Conservation (phyloP, 163 green algal genomes). For the Chlamydomonas reinhardtii region DNA sequence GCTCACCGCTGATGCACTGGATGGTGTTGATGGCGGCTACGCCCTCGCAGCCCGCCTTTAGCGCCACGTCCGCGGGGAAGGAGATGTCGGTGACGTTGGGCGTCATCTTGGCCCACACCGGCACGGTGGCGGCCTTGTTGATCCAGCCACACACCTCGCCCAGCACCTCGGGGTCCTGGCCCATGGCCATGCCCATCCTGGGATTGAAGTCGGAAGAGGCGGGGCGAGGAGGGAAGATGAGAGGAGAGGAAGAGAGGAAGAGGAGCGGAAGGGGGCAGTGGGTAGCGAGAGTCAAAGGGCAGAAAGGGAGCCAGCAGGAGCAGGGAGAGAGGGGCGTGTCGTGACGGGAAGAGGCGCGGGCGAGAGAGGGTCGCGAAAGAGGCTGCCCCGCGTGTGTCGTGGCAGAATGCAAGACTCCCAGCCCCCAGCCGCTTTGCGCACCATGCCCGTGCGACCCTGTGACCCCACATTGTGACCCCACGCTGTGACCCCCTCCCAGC, state of each 20-base stretch:
- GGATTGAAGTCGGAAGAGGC: background rate
- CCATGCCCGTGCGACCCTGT: too few relatives aligned
- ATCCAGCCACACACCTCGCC: conserved; percentile 94
- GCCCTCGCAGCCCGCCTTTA: conserved; percentile 86
- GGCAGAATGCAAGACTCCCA: too few relatives aligned
- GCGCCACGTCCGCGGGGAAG: conserved; percentile 68
- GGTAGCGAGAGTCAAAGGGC: too few relatives aligned
- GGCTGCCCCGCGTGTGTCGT: too few relatives aligned
- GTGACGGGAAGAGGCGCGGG: too few relatives aligned
- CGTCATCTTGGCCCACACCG: conserved; percentile 99
- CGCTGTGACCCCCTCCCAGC: too few relatives aligned
- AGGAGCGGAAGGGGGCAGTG: too few relatives aligned
- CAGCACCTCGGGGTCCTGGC: conserved; percentile 94
- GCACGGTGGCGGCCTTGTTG: conserved; percentile 84
- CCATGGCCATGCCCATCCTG: conserved; percentile 91
- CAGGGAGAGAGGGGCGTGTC: too few relatives aligned
- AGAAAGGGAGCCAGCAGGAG: too few relatives aligned
- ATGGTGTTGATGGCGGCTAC: conserved; percentile 99
- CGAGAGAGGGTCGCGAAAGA: too few relatives aligned
- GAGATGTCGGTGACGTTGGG: conserved; percentile 99
- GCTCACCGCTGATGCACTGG: conserved; percentile 86
- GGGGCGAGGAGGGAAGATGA: background rate
- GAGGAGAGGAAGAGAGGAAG: background rate
- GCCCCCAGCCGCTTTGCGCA: too few relatives aligned
- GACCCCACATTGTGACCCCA: too few relatives aligned